Evolutionary conservation across 805 yeast genomes (phyloP).

Genomic region (Torulaspora gathmanii): DNA sequence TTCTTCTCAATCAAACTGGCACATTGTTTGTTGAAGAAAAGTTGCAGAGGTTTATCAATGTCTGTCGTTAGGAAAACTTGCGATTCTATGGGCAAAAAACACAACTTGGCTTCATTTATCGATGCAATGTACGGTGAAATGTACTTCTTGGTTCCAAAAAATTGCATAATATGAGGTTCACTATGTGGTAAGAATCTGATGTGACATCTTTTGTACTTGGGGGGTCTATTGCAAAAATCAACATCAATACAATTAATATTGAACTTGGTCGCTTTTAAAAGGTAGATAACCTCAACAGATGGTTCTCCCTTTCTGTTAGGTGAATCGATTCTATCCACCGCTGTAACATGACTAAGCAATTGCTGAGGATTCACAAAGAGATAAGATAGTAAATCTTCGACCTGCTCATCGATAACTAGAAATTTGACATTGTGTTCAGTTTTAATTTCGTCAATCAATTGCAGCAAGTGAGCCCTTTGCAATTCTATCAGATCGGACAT

Average conservation of each 20-base stretch:
- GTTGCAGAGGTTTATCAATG: conserved; percentile 57
- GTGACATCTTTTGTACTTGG: conserved; percentile 72
- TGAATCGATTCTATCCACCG: conserved; percentile 60
- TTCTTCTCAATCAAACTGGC: conserved; percentile 55
- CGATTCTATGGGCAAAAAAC: conserved; percentile 62
- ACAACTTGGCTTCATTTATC: conserved; percentile 43
- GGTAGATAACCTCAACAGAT: conserved; percentile 73
- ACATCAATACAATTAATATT: conserved; percentile 71
- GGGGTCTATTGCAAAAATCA: conserved; percentile 61
- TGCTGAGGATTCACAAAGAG: conserved; percentile 42
- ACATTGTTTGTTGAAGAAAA: conserved; percentile 65
- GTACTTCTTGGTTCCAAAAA: conserved; percentile 30
- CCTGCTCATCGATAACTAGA: conserved; percentile 53
- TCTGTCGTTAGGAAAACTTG: conserved; percentile 65
- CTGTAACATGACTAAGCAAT: conserved; percentile 51
- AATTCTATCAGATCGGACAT: conserved; percentile 40
- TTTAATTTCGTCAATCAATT: conserved; percentile 39
- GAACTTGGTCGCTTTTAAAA: conserved; percentile 64
- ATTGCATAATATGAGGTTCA: conserved; percentile 30
- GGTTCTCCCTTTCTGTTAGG: conserved; percentile 52
- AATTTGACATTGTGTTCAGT: conserved; percentile 45
- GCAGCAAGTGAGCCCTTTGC: conserved; percentile 38
- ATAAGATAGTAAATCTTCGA: conserved; percentile 45
- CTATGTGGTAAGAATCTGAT: conserved; percentile 66
- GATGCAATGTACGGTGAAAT: conserved; percentile 30